Evolutionary conservation across 163 green algal genomes (phyloP).

Genomic region (Scenedesmus sp.): DNA sequence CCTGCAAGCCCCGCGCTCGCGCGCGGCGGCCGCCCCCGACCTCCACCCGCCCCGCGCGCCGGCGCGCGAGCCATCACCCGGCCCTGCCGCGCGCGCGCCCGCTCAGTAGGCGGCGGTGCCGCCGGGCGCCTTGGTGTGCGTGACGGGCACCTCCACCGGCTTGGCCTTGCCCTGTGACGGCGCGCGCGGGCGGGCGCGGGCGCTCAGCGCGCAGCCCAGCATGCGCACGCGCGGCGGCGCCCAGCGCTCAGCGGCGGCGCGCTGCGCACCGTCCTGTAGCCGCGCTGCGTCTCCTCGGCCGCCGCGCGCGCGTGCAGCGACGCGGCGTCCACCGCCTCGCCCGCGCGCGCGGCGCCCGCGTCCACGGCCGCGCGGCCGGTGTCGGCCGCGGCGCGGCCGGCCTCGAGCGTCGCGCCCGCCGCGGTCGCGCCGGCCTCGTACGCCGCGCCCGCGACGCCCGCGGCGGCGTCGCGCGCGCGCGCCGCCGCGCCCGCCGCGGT

Average conservation of each 20-base stretch:
- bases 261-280: conserved; percentile 30
- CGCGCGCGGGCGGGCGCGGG: too few species aligned
- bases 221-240: neutral
- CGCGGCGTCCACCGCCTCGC: neutral
- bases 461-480: neutral
- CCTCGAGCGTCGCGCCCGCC: neutral
- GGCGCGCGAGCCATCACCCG: too few species aligned
- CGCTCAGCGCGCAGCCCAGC: neutral
- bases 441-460: neutral
- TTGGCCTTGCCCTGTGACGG: conserved; percentile 44
- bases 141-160: neutral
- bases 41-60: too few species aligned
- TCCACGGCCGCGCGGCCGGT: neutral
- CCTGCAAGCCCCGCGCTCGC: too few species aligned
- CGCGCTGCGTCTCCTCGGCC: conserved; percentile 12
- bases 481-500: neutral
- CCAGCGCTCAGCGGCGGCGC: neutral
- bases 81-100: neutral
- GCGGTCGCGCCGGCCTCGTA: conserved; percentile 8
- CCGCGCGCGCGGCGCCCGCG: neutral
- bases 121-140: neutral
- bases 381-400: conserved; percentile 7
- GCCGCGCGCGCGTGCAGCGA: neutral
- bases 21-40: too few species aligned
- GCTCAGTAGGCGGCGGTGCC: conserved; percentile 4